phyloP scores from a whole-genome alignment of 202 grass and related monocot genomes.

The Elaeis oleifera region DNA sequence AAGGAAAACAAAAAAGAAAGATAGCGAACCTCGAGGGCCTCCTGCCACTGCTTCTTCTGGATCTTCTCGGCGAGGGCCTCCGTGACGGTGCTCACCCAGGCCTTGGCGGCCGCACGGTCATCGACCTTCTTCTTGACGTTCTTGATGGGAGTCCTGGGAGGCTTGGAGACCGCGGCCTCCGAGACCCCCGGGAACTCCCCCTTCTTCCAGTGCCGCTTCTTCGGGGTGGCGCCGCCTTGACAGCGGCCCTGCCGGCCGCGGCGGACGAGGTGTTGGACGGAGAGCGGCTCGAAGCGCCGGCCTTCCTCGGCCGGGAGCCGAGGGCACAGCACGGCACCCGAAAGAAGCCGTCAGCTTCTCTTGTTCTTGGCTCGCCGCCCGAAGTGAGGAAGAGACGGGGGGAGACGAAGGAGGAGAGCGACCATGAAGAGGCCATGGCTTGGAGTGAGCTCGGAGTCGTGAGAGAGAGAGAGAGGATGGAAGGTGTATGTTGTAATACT shows the following conservation, averaged over 20 bases:
- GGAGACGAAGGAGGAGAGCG: no score
- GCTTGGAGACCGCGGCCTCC: background rate
- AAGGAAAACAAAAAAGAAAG: background rate
- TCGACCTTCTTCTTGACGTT: constrained; percentile 68
- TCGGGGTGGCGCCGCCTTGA: background rate
- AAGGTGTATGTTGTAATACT: no score
- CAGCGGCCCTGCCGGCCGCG: background rate
- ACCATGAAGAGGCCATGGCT: no score
- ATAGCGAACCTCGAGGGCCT: constrained; percentile 46
- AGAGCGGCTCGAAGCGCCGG: no score
- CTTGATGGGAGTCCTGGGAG: constrained; percentile 42
- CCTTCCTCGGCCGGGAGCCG: no score
- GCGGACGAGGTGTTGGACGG: background rate
- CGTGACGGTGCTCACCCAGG: constrained; percentile 78
- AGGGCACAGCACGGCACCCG: no score
- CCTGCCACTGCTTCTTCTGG: constrained; percentile 46
- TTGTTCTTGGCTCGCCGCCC: no score
- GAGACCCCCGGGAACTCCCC: constrained; percentile 38
- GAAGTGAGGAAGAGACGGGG: no score
- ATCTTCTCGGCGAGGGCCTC: constrained; percentile 66
- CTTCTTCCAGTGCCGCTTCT: constrained; percentile 47
- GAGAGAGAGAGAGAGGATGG: no score
- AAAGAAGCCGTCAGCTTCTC: no score
- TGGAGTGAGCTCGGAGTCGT: no score
- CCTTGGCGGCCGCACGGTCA: constrained; percentile 41